Evolutionary conservation across 768 basidiomycete genomes (phyloP), one percentile per base, ranked within the genome.

Genomic region (Auriscalpium microsporum): DNA sequence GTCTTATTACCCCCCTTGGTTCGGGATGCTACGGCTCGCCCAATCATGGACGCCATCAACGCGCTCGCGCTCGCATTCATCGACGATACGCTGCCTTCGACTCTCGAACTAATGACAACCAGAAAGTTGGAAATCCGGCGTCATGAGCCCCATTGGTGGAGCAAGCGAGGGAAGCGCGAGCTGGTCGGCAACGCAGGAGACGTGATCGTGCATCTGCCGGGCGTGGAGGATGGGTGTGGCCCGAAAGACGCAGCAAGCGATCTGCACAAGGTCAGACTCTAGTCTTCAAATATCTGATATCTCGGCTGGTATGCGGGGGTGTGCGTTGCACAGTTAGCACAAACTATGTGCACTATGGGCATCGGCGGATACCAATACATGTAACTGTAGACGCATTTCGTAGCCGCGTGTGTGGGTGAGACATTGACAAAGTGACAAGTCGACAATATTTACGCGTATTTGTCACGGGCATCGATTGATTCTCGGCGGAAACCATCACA

Each of bases 31-130:
- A 48, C 59, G 6, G 62, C 60, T 10, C 53, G 48, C 16, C 49
- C 44, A 28, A 57, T 65, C 8, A 45, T 67, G 35, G 36, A 62
- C 23, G 44, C 57, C 8, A 62, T 65, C 19, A 54, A 58, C 17
- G 53, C 48, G 21, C 60, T 68, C 8, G 33, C 61, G 17, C 44
- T 60, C 5, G 62, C 63, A 4, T 67, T 66, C 48, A 42, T 67
- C 8, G 59, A 64, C 8, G 61, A 60, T 37, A 34, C 37, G 3
- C 52, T 65, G 10, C 57, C 60, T 9, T 44, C 50, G 23, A 48
- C 19, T 9, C 50, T 68, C 42, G 21, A 45, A 17, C 11, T 45
- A 33, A 47, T 56, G 21, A 53, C 37, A 19, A 54, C 54, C 38
- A 59, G 58, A 9, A 51, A 56, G 40, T 45, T 59, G 42, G 58